Base-by-base conservation (phyloP, 257 asterid genomes). In the Solanum ossicruentum region DNA sequence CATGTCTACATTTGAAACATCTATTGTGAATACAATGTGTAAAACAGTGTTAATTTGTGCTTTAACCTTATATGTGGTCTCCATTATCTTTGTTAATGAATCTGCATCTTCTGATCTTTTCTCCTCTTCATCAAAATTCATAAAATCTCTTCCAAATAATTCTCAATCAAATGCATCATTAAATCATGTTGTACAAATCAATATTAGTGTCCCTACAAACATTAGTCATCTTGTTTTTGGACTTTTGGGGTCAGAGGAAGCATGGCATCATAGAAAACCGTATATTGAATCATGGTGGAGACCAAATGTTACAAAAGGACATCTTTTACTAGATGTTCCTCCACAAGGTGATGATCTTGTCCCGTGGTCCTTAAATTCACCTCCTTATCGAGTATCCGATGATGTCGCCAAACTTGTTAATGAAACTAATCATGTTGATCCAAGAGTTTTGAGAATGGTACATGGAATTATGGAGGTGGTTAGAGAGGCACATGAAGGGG, bases 261-360 rank as follows among this genome's bases (percentile, higher is more conserved):
- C 88, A 13, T 85, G 84, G 56, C 90, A 85, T 10, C 17, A 54
- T 8, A 79, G 89, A 75, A 89, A 71, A 21, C 52, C 84, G 2
- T 87, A 89, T 52, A 56, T 83, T 4, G 88, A 89, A 73, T 70
- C 91, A n/a, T 89, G 91, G 89, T 89, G 91, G 91, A 83, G 80
- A 26, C 88, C 89, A 3, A 85, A 87, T 2, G 20, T 47, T 18
- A 85, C 86, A 16, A 82, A 43, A 32, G 91, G 91, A 3, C 65
- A 71, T 49, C 65, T 89, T 10, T 89, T 56, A 32, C 85, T 89
- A 13, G 91, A 89, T 23, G 32, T 39, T 43, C 55, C 85, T 23
- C 91, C 89, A 0, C 45, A 80, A 5, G 83, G 75, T 6, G 84
- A 86, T 0, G 84, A 86, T 52, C 85, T 88, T 6, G 78, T 69